These are phyloP conservation scores for Sicyos edulis DNA, from an alignment of 306 rosid species.

Conservation along the genomic window DNA sequence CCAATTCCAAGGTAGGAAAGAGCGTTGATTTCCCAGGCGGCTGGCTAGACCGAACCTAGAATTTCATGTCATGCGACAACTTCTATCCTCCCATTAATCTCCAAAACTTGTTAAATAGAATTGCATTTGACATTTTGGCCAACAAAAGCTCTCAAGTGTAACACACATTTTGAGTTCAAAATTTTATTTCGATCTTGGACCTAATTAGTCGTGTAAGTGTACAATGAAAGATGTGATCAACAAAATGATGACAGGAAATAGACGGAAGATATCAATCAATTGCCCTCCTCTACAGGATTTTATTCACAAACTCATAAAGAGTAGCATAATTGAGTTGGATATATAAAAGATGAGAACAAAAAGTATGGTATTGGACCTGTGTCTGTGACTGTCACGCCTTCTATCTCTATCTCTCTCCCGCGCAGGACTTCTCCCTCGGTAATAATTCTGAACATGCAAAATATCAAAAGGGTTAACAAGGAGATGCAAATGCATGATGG, in stretches of 20 bases:
- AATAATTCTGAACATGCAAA: conserved; percentile 43
- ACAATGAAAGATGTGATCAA: neutral
- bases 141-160: neutral
- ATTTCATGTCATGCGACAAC: neutral
- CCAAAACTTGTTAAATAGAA: neutral
- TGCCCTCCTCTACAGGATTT: neutral
- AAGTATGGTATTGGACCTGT: conserved; percentile 47
- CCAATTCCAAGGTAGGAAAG: neutral
- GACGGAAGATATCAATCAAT: neutral
- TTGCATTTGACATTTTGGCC: neutral
- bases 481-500: neutral
- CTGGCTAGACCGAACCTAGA: neutral
- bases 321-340: neutral
- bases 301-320: neutral
- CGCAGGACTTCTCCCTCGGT: conserved; percentile 81
- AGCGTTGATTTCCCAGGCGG: neutral
- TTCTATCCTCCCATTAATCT: conserved; percentile 3
- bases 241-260: neutral
- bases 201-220: neutral
- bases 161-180: neutral
- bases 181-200: neutral
- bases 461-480: neutral
- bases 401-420: conserved; percentile 87
- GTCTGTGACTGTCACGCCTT: conserved; percentile 82
- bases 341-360: neutral